Base-by-base conservation (phyloP, 2,329 filamentous ascomycete species). In the Colletotrichum tropicale region DNA sequence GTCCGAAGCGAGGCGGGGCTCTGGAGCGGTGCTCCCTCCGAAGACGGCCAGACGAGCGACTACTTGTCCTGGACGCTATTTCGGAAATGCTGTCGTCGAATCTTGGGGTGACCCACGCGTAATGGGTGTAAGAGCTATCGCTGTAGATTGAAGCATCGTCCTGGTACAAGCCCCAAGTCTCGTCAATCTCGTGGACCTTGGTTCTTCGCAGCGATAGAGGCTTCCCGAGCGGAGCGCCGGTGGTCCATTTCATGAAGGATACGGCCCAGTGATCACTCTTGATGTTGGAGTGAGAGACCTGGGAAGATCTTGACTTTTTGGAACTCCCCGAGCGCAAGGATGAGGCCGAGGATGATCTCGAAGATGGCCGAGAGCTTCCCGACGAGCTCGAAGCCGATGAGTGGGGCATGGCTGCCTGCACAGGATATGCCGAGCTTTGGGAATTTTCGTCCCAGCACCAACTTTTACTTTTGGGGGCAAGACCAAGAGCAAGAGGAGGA, bases 81-180 rank as follows among this genome's bases (percentile, higher is more conserved):
- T 61, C 68, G n/a, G 76, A 75, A 28, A 74, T 70, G 60, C 76
- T 73, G 48, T 77, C 68, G 13, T 77, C 76, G 52, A 66, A 77
- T 21, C 66, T 76, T 8, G 76, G 76, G 3, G 52, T 60, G 5
- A 77, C 76, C 74, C 74, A 78, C 21, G 76, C 74, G 38, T 75
- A 77, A 7, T 56, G 38, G 18, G 60, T 61, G 26, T 77, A 74
- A 13, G 68, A 72, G 13, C 32, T 30, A 60, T 76, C 60, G 67
- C 69, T 70, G 58, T 66, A 75, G 18, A 67, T 26, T 15, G 58
- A 75, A 67, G 70, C 52, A 34, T 28, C 60, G 52, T 76, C 67
- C 28, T 77, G 62, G 28, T 72, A 75, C 52, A 32, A n/a, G 10
- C 34, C 43, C 76, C 69, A 71, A 69, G 66, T 71, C 66, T 74